phyloP scores from a whole-genome alignment of 495 filamentous ascomycete genomes.

The Articulospora tetracladia region DNA sequence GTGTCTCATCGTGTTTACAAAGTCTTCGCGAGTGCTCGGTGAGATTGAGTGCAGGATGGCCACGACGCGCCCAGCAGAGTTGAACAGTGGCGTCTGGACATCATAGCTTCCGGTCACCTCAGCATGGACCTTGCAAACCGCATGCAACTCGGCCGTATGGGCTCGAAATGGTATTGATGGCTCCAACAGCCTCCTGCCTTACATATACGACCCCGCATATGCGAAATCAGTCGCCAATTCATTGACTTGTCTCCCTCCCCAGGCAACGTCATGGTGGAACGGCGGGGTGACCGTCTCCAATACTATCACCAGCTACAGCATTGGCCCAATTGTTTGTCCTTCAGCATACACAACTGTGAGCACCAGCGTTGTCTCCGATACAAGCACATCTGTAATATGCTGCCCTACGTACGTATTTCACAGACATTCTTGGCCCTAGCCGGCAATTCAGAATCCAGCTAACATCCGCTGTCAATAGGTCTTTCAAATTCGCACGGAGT shows the following conservation, averaged over 20 bases:
- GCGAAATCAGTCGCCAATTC: slow-evolving; percentile 4
- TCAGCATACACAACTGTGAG: slow-evolving; percentile 2
- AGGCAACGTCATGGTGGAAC: slow-evolving; percentile 4
- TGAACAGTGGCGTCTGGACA: slow-evolving; percentile 5
- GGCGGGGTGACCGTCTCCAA: not conserved
- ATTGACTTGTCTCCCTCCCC: slow-evolving; percentile 1
- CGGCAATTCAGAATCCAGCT: not conserved
- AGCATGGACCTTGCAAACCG: slow-evolving; percentile 1
- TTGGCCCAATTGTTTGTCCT: slow-evolving; percentile 3
- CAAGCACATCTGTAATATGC: slow-evolving; percentile 4
- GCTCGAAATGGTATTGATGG: not conserved
- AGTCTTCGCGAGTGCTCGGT: too few species aligned
- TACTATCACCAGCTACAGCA: slow-evolving; percentile 1
- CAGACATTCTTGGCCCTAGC: not conserved
- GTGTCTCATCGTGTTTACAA: too few species aligned
- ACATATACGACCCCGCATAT: slow-evolving; percentile 10
- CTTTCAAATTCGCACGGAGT: not conserved
- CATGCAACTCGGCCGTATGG: not conserved
- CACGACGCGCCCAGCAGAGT: not conserved
- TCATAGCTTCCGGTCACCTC: slow-evolving; percentile 4
- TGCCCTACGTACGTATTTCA: not conserved
- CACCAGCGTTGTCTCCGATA: not conserved
- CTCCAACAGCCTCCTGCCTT: not conserved
- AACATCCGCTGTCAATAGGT: not conserved
- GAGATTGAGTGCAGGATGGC: too few species aligned